Base-by-base conservation (phyloP, 2,329 filamentous ascomycete species). In the Aulographum hederae region DNA sequence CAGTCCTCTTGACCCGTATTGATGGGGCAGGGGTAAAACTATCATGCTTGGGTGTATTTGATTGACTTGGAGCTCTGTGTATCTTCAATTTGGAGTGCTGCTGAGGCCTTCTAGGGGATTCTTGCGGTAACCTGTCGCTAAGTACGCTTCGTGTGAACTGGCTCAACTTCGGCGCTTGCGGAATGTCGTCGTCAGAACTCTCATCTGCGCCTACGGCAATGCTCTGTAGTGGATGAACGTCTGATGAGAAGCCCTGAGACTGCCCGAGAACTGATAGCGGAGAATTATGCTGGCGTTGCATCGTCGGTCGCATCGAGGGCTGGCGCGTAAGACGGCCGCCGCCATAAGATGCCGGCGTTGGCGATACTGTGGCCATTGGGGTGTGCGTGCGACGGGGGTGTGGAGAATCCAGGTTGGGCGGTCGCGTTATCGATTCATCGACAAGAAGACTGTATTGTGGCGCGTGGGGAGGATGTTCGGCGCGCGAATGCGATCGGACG, bases 121-220 rank as follows among this genome's bases (percentile, higher is more conserved):
- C 11, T 14, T 11, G 8, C 3, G 41, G 44, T 33, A 43, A 49
- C 31, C 52, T 44, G 15, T 54, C 53, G 30, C 61, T 63, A 32
- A 94, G 64, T 12, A 94, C 63, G 14, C 82, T 85, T 48, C 89
- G 86, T 30, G 86, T 92, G 41, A 89, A 69, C 44, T 85, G 84
- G 50, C 84, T 94, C 50, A 94, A 78, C 58, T 89, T 82, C 44
- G 84, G 84, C 32, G 57, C 46, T 42, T 81, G 77, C 12, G 79
- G 78, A 18, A 91, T 80, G 54, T 94, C 86, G 46, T 94, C 86
- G 54, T 94, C 86, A 16, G 85, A 93, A 60, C 81, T 93, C 48
- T 93, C 85, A n/a, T n/a, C n/a, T n/a, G n/a, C n/a, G 43, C 80
- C 75, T 41, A 74, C 57, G 45, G 58, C 48, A 39, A 63, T 60